These are phyloP conservation scores for Ophiocordyceps camponoti-floridani DNA, from an alignment of 2,329 filamentous ascomycete genomes.

Conservation along the genomic window DNA sequence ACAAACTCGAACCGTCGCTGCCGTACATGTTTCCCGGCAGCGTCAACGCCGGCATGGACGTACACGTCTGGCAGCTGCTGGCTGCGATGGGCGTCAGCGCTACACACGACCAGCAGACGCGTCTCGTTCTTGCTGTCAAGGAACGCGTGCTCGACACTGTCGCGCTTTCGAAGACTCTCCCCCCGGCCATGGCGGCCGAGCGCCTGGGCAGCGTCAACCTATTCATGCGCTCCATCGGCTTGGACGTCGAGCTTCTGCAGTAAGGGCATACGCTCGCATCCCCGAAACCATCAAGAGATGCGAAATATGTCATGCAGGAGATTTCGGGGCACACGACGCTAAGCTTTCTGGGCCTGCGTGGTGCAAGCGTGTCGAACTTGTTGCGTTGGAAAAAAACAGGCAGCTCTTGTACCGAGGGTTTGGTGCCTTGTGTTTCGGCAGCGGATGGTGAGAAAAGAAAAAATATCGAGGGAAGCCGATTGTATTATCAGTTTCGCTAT, in stretches of 20 bases:
- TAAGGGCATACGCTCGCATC: constrained; percentile 6
- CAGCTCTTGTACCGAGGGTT: background rate
- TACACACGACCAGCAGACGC: constrained; percentile 84
- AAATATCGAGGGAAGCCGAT: background rate
- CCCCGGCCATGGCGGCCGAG: constrained; percentile 66
- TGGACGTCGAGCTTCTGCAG: constrained; percentile 67
- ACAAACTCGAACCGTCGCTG: constrained; percentile 66
- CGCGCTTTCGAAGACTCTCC: constrained; percentile 70
- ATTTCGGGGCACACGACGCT: background rate
- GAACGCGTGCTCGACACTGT: constrained; percentile 96
- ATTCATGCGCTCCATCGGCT: constrained; percentile 96
- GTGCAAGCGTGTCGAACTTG: too few species aligned
- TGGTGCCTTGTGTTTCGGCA: background rate
- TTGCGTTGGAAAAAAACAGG: background rate
- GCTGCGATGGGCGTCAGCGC: constrained; percentile 89
- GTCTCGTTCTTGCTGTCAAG: constrained; percentile 88
- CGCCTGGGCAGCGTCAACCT: constrained; percentile 86
- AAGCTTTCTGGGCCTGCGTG: background rate
- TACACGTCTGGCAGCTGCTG: constrained; percentile 96
- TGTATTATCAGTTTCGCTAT: background rate
- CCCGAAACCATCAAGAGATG: background rate
- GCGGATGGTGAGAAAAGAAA: background rate
- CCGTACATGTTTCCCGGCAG: constrained; percentile 78
- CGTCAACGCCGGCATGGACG: constrained; percentile 80
- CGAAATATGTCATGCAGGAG: constrained; percentile 2